phyloP scores from a whole-genome alignment of 2,329 filamentous ascomycete genomes.

The Epichloe elymi region DNA sequence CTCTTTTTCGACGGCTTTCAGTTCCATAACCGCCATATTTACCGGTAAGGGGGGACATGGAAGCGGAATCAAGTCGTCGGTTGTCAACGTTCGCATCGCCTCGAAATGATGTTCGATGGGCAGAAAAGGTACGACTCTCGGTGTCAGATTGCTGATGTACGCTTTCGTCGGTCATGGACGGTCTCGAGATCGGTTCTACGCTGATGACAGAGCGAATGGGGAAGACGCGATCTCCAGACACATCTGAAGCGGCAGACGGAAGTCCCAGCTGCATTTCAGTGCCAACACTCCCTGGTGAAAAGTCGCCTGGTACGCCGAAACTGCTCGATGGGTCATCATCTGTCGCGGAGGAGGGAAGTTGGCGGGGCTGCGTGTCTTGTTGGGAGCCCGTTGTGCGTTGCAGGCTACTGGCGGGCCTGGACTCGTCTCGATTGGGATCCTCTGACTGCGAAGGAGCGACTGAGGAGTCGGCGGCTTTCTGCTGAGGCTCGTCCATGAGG shows the following conservation, averaged over 20 bases:
- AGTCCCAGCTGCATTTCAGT: slow-evolving; percentile 27
- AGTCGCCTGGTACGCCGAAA: slow-evolving; percentile 10
- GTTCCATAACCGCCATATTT: not conserved
- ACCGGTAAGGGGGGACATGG: slow-evolving; percentile 10
- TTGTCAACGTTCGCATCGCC: slow-evolving; percentile 17
- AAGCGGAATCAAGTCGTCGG: slow-evolving; percentile 14
- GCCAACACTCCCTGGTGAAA: slow-evolving; percentile 28
- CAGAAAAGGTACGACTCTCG: slow-evolving; percentile 17
- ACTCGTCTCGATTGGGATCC: not conserved
- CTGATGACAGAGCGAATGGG: slow-evolving; percentile 72
- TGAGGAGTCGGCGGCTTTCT: not conserved
- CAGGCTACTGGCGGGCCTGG: not conserved
- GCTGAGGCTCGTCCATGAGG: slow-evolving; percentile 3
- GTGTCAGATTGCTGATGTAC: slow-evolving; percentile 21
- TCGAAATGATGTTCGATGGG: slow-evolving; percentile 17
- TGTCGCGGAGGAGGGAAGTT: not conserved
- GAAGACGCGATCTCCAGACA: slow-evolving; percentile 51
- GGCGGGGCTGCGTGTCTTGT: not conserved
- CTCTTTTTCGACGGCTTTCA: slow-evolving; percentile 19
- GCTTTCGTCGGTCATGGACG: slow-evolving; percentile 28
- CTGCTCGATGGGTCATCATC: slow-evolving; percentile 2
- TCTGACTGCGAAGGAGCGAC: not conserved
- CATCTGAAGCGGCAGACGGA: slow-evolving; percentile 21
- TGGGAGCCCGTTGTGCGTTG: not conserved
- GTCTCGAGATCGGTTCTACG: slow-evolving; percentile 41